These are phyloP conservation scores for Apocynum venetum DNA, from an alignment of 257 asterid genomes.

Conservation along the genomic window DNA sequence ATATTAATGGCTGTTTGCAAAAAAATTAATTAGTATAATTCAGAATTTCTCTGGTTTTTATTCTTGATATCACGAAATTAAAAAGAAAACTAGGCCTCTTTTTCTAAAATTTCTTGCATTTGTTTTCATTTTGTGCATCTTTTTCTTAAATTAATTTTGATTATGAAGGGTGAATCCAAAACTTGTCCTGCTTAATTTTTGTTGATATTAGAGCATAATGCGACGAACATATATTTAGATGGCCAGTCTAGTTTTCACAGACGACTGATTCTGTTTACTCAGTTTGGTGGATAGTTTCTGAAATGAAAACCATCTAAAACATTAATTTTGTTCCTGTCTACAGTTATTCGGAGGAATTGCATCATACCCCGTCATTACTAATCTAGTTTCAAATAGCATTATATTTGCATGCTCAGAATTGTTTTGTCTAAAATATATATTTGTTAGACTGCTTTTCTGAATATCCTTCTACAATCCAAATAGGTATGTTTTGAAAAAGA, in stretches of 20 bases:
- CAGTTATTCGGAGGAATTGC: background rate
- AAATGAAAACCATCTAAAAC: background rate
- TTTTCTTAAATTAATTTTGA: background rate
- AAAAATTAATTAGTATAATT: background rate
- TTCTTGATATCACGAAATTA: background rate
- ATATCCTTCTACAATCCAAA: conserved; percentile 9
- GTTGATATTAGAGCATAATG: background rate
- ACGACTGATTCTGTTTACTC: background rate
- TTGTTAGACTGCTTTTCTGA: conserved; percentile 8
- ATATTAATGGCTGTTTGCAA: background rate
- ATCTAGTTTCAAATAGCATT: background rate
- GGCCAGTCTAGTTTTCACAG: background rate
- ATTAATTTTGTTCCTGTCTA: background rate
- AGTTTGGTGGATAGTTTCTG: background rate
- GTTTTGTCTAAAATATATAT: background rate
- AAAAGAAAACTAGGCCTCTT: background rate
- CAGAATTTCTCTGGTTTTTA: background rate
- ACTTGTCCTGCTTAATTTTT: background rate
- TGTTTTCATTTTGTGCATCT: background rate
- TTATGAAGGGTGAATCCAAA: background rate
- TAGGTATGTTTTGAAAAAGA: conserved; percentile 87
- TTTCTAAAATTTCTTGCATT: background rate
- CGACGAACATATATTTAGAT: background rate
- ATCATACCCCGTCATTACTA: background rate
- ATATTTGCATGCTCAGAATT: background rate